Percentiles rank a stretch among this genome's conserved stretches.
Conservation (phyloP, 495 filamentous ascomycete species). For the Tuber calosporum region DNA sequence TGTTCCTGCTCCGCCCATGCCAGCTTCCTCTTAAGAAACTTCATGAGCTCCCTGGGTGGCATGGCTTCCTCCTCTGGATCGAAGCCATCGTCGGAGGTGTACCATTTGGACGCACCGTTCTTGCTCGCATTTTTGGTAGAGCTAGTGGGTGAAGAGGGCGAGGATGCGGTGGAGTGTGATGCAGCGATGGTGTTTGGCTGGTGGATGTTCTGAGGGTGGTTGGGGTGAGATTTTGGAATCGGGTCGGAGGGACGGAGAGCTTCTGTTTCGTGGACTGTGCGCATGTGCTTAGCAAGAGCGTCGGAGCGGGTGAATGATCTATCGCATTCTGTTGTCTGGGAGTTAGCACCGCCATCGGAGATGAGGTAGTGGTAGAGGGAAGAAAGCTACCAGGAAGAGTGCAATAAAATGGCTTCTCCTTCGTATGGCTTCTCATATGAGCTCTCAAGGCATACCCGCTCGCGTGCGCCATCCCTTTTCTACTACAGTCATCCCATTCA, state of each 20-base stretch:
- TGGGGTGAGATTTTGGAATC: conserved; percentile 67
- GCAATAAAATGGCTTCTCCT: conserved; percentile 98
- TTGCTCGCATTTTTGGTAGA: conserved; percentile 13
- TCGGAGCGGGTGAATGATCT: conserved; percentile 95
- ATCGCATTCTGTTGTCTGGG: conserved; percentile 70
- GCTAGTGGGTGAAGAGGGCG: conserved; percentile 9
- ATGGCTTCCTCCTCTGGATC: conserved; percentile 63
- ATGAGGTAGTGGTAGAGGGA: neutral
- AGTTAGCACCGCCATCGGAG: neutral
- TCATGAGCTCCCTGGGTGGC: conserved; percentile 61
- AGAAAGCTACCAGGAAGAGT: conserved; percentile 67
- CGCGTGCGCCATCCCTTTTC: conserved; percentile 84
- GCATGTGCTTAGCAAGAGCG: conserved; percentile 95
- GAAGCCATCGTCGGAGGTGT: conserved; percentile 61
- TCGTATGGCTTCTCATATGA: conserved; percentile 94
- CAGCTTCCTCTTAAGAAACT: conserved; percentile 67
- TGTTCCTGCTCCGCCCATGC: conserved; percentile 72
- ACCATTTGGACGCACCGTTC: conserved; percentile 48
- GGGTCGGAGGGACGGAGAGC: conserved; percentile 80
- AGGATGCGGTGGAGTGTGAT: conserved; percentile 10
- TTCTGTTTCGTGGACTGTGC: conserved; percentile 96
- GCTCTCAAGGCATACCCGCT: conserved; percentile 92
- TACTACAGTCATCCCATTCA: conserved; percentile 82
- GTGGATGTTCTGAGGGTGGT: conserved; percentile 43
- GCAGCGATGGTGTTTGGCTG: conserved; percentile 5